Base-by-base conservation (phyloP, 169 alveolate genomes). In the Babesia ovata region DNA sequence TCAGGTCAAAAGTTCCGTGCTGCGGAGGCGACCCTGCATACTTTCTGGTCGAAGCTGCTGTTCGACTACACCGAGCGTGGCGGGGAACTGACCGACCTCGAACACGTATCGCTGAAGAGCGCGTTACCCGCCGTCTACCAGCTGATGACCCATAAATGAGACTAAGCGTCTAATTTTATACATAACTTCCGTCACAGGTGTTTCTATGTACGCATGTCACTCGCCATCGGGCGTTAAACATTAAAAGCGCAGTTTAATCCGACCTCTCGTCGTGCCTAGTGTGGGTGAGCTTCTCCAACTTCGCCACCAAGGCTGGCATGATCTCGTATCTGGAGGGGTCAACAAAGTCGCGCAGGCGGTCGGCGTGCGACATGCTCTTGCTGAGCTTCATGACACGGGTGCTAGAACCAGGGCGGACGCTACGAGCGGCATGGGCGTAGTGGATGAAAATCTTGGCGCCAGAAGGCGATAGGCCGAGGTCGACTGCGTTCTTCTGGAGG, bases 1-100 rank as follows among this genome's bases (percentile, higher is more conserved):
- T 33, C 81, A 11, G 57, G 83, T 12, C 66, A 71, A 16, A 66
- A 69, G 39, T 81, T 81, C 61, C 46, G 72, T 10, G 69, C 88
- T 4, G 77, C 84, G 0, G 88, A 72, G 46, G 59, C 88, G 24
- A 7, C 53, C 49, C 22, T 71, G 29, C 61, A 62, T 21, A 48
- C 71, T 4, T 81, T 69, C 50, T 73, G 79, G 56, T 19, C 88
- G 7, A 53, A 53, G n/a, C 22, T 65, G 16, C 22, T 81, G n/a
- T 70, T 78, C 44, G 66, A 54, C 44, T 52, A 67, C 76, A 48
- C 46, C 8, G 59, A 67, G 17, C 49, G 36, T 44, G 76, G 76
- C 36, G n/a, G 29, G 26, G 76, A 33, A 24, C 17, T 67, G 24
- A 57, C 52, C 17, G 76, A 57, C 13, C 63, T 67, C 28, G 76